Base-by-base conservation (phyloP, 1,284 basidiomycete genomes). In the Boletus hoseneyae region DNA sequence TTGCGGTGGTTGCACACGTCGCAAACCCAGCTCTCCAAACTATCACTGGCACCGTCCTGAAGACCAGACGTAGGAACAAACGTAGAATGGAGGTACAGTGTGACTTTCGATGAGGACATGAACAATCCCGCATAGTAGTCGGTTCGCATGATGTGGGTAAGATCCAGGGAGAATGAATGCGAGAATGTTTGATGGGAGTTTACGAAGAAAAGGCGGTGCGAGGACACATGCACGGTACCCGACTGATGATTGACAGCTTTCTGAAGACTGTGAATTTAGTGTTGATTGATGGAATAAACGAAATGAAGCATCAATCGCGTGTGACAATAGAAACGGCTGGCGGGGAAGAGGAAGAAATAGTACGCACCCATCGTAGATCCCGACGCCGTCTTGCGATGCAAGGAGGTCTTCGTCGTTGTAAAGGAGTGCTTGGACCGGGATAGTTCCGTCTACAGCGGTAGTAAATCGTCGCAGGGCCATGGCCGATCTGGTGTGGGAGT, bases 91-190 rank as follows among this genome's bases (percentile, higher is more conserved):
- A 95, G 75, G 55, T 85, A 76, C 2, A 97, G 72, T 0, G 93
- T 95, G 53, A 97, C 79, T 71, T 99, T 99, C 4, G 96, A 65
- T 0, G 88, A 93, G 19, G 90, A 94, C 50, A 83, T 90, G 73
- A 98, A 88, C 53, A 99, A 85, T 3, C 96, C 95, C 3, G 87
- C 85, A 65, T 97, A 98, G 70, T 90, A 82, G 58, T 97, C 93
- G 3, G 93, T 96, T 60, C 88, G 86, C 2, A 74, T 72, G 46
- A 98, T 76, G 52, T 74, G 72, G 0, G 77, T 73, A 8, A 97
- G 78, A 57, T 86, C 80, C 54, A 90, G 68, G 21, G 73, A 68
- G 61, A 88, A 85, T 1, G 83, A 86, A 33, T 73, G 69, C 0
- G 67, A 68, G 19, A 66, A 68, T 23, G 79, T 70, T 40, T 79